Base-by-base conservation (phyloP, 1,139 yeast genomes). In the Magnusiomyces fungicola region DNA sequence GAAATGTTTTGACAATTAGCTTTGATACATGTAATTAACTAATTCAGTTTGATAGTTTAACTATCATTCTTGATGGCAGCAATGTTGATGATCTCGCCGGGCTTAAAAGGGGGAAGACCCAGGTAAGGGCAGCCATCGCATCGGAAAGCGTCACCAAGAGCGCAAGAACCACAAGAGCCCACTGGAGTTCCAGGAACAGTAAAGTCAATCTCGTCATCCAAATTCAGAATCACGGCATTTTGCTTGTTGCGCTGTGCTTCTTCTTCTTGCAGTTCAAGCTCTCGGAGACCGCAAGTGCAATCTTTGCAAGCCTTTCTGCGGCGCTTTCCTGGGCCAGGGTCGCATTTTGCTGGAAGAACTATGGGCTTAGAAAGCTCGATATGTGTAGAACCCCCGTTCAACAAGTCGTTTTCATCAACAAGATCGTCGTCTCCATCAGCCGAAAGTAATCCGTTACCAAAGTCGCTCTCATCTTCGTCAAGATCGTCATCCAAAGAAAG, bases 101-200 rank as follows among this genome's bases (percentile, higher is more conserved):
- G 97, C 70, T 88, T 89, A 76, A 92, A 92, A 3, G 98, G 97
- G 9, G 99, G 98, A 51, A 94, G 74, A 0, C 99, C 98, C 58
- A 92, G 72, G 68, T 81, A 94, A 41, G 98, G 99, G 69, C 99
- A 92, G 2, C 97, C 97, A 60, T 90, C 96, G 68, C 99, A 92
- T 62, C 99, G 75, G 71, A 92, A 92, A 0, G 98, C 98, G 67
- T 92, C 98, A 38, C 99, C 98, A 50, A 92, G 75, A 0, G 97
- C 83, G 71, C 99, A 92, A 10, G 95, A 86, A 21, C 96, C 96
- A 70, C 99, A 92, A 1, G 97, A 96, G 32, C 97, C 97, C 7
- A 78, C 77, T 3, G 72, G 66, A 67, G 90, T 92, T 36, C 97
- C 97, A 56, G 89, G 88, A 16, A 90, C 81, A 1, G 98, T 92